Evolutionary conservation across 768 basidiomycete genomes (phyloP), one percentile per base, ranked within the genome.

Genomic region (Nidularia sp.): DNA sequence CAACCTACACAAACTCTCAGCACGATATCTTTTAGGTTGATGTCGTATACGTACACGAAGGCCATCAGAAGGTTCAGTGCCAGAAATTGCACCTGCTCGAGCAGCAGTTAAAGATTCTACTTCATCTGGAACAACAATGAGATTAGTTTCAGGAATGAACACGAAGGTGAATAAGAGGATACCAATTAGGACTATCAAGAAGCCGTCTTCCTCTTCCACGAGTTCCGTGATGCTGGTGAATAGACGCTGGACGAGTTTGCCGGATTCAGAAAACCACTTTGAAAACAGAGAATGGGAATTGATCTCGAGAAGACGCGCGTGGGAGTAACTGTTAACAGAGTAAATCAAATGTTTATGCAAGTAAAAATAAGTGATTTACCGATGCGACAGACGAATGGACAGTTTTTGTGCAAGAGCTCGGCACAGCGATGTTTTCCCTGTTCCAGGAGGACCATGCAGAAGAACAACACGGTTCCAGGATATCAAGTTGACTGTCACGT

Each of bases 231-330:
- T 93, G 53, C 80, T 89, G 36, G 78, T 81, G 65, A 98, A 99
- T 13, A 99, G 75, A 45, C 89, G 83, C 62, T 98, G 96, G 1
- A 99, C 97, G 31, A 99, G 83, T 67, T 99, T 99, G 12, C 97
- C 97, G 0, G 94, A 97, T 65, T 99, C 97, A 0, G 95, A 98
- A 70, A 98, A 99, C 96, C 97, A 99, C 60, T 94, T 90, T 12
- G 93, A 95, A 66, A 99, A 98, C 12, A 99, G 78, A 1, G 95
- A 98, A 70, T 98, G 97, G 0, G 97, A 95, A 65, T 98, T 98
- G 62, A 99, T 97, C 67, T 99, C 97, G 44, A 99, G 80, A 8
- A 99, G 75, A 45, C 93, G 89, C 34, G 92, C 82, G 67, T 90
- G 80, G 0, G 88, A 75, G 65, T 97, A 99, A 29, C 94, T 96